Conservation (phyloP, 1,284 basidiomycete species). For the Cryptococcus sp. region DNA sequence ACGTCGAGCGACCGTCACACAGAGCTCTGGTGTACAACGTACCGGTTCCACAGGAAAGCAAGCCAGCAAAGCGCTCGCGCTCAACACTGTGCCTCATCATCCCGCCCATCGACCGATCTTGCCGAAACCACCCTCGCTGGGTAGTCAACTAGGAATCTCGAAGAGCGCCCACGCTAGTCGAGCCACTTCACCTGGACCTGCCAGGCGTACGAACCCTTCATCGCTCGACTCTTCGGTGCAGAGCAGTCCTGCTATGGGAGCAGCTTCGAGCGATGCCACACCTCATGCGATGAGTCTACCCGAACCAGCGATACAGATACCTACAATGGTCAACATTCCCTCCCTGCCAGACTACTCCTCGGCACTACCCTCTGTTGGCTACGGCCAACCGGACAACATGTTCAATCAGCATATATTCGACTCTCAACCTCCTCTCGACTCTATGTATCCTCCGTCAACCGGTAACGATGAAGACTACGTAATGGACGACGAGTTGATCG, state of each 20-base stretch:
- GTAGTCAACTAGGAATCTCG: constrained; percentile 5
- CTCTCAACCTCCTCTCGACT: no score
- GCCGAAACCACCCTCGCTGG: constrained; percentile 20
- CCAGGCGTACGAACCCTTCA: neutral
- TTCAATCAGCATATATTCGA: no score
- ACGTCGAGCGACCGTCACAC: constrained; percentile 27
- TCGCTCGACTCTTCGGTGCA: neutral
- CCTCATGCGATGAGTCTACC: no score
- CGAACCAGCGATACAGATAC: no score
- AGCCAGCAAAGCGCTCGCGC: constrained; percentile 28
- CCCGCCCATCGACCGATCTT: constrained; percentile 21
- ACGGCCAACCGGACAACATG: no score
- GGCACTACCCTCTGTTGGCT: no score
- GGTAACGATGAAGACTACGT: neutral
- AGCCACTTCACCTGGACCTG: neutral
- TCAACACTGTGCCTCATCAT: constrained; percentile 18
- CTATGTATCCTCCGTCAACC: neutral
- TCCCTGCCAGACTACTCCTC: no score
- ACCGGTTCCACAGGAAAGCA: constrained; percentile 29
- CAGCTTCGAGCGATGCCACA: neutral
- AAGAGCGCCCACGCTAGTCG: constrained; percentile 9
- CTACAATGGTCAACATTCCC: no score
- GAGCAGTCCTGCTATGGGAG: neutral
- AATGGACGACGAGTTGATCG: constrained; percentile 15
- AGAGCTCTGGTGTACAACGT: constrained; percentile 12